Evolutionary conservation across 2,329 filamentous ascomycete genomes (phyloP).

Genomic region (Pyrenophora teres): DNA sequence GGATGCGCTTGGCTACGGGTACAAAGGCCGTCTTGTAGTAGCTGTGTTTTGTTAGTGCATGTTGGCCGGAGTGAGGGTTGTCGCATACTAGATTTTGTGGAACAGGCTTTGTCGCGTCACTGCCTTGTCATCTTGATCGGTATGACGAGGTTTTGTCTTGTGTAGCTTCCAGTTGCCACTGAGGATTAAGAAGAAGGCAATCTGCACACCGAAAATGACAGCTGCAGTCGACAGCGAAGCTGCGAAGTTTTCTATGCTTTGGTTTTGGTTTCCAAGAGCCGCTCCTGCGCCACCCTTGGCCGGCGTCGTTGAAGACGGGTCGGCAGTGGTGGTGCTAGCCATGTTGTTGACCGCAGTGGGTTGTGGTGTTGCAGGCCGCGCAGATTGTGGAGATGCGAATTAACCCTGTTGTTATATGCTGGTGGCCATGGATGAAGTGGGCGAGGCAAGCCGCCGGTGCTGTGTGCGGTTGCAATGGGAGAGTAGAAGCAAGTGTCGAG

Average conservation of each 20-base stretch:
- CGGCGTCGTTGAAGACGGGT: constrained; percentile 5
- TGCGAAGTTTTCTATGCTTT: constrained; percentile 46
- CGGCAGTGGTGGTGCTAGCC: constrained; percentile 6
- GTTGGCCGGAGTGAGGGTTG: background rate
- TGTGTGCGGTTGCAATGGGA: constrained; percentile 1
- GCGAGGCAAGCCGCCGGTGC: constrained; percentile 2
- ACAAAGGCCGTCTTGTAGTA: constrained; percentile 49
- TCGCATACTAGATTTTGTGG: constrained; percentile 45
- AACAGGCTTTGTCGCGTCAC: constrained; percentile 43
- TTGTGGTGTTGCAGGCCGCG: constrained; percentile 6
- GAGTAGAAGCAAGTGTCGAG: background rate
- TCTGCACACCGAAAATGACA: constrained; percentile 44
- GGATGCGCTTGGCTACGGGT: constrained; percentile 41
- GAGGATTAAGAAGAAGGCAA: constrained; percentile 41
- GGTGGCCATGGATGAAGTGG: constrained; percentile 11
- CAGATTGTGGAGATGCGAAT: constrained; percentile 2
- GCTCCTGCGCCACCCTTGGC: constrained; percentile 9
- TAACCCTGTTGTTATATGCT: constrained; percentile 12
- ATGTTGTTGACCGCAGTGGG: constrained; percentile 6
- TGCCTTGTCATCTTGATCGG: constrained; percentile 17
- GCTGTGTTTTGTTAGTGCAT: constrained; percentile 29
- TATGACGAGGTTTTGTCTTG: constrained; percentile 23
- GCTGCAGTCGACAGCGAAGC: constrained; percentile 44
- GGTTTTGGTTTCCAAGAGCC: constrained; percentile 27
- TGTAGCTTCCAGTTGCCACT: constrained; percentile 47